These are phyloP conservation scores for Stemphylium beticola DNA, from an alignment of 2,329 filamentous ascomycete genomes.

Conservation along the genomic window DNA sequence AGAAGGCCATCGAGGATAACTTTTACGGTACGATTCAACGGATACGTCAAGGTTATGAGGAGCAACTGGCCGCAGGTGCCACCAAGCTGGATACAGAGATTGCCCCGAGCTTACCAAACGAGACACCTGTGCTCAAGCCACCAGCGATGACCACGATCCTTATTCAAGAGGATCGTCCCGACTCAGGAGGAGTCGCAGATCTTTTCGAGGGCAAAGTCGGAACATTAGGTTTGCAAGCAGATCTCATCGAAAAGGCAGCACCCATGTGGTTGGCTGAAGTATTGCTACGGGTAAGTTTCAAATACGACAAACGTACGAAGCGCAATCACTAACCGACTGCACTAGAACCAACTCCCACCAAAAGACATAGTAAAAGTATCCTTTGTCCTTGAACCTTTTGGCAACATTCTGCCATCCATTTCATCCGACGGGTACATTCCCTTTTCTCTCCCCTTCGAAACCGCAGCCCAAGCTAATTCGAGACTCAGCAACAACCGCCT, in stretches of 20 bases:
- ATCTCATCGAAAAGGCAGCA: slow-evolving; percentile 82
- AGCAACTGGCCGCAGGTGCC: slow-evolving; percentile 61
- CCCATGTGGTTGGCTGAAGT: slow-evolving; percentile 94
- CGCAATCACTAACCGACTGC: background rate
- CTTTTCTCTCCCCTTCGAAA: slow-evolving; percentile 32
- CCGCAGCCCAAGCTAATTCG: slow-evolving; percentile 33
- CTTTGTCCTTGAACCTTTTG: slow-evolving; percentile 84
- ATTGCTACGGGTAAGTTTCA: slow-evolving; percentile 66
- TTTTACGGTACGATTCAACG: slow-evolving; percentile 75
- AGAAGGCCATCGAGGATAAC: slow-evolving; percentile 77
- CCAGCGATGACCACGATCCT: slow-evolving; percentile 68
- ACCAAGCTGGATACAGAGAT: slow-evolving; percentile 66
- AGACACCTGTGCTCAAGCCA: slow-evolving; percentile 78
- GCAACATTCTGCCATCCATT: slow-evolving; percentile 76
- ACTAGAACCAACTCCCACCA: slow-evolving; percentile 74
- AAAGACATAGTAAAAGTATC: slow-evolving; percentile 98
- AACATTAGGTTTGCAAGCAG: slow-evolving; percentile 75
- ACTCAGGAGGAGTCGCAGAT: slow-evolving; percentile 74
- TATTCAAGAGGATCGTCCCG: slow-evolving; percentile 69
- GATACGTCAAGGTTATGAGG: slow-evolving; percentile 76
- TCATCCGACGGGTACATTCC: slow-evolving; percentile 69
- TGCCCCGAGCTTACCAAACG: slow-evolving; percentile 71
- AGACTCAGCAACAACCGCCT: slow-evolving; percentile 75
- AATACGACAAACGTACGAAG: background rate
- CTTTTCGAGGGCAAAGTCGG: slow-evolving; percentile 89